Conservation (phyloP, 108 stramenopile genomes). For the Mediolabrus comicus region DNA sequence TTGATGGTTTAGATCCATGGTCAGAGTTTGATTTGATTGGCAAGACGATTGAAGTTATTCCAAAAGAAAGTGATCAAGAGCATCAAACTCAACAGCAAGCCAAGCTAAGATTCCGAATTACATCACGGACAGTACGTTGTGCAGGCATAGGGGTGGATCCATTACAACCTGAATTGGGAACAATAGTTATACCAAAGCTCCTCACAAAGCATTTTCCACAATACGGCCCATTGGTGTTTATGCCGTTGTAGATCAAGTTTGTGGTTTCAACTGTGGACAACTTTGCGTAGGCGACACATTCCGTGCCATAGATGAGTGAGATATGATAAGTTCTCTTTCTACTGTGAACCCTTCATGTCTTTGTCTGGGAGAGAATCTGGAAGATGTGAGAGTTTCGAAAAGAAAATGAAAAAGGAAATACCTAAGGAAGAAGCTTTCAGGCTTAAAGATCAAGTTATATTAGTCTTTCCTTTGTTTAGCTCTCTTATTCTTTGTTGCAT, state of each 20-base stretch:
- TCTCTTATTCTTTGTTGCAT: no score
- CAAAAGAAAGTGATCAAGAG: background rate
- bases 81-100: background rate
- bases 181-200: slow-evolving; percentile 44
- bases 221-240: slow-evolving; percentile 69
- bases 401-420: no score
- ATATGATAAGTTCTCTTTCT: no score
- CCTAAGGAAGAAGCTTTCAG: no score
- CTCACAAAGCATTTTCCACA: slow-evolving; percentile 58
- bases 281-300: slow-evolving; percentile 43
- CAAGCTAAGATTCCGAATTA: slow-evolving; percentile 36
- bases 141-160: slow-evolving; percentile 65
- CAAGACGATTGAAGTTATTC: slow-evolving; percentile 27
- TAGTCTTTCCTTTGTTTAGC: no score
- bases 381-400: no score
- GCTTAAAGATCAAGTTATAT: no score
- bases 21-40: slow-evolving; percentile 64
- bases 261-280: slow-evolving; percentile 6
- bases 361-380: no score
- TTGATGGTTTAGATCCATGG: slow-evolving; percentile 52
- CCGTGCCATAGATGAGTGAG: slow-evolving; percentile 4
- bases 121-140: slow-evolving; percentile 57
- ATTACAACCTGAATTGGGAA: slow-evolving; percentile 5
- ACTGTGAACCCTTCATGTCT: no score
- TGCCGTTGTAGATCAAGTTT: slow-evolving; percentile 54